Conservation (phyloP, 1,284 basidiomycete genomes). For the Bondarzewia mesenterica region DNA sequence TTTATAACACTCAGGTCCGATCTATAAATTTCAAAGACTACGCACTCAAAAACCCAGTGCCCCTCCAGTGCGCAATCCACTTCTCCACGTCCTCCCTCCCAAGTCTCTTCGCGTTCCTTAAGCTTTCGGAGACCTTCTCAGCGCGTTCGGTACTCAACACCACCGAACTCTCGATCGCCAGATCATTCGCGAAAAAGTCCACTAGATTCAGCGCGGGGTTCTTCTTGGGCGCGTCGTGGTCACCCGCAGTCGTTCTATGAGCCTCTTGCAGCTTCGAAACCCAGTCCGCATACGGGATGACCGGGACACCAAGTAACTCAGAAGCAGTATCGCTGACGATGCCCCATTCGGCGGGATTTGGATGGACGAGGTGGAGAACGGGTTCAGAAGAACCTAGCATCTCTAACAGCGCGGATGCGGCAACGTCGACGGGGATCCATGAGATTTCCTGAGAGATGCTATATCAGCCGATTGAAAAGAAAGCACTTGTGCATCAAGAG, state of each 20-base stretch:
- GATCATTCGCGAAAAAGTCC: background rate
- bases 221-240: background rate
- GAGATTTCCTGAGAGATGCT: slow-evolving; percentile 8
- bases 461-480: slow-evolving; percentile 10
- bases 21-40: too few relatives aligned
- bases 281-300: background rate
- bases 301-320: background rate
- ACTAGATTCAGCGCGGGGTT: background rate
- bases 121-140: background rate
- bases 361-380: slow-evolving; percentile 23
- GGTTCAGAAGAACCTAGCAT: slow-evolving; percentile 13
- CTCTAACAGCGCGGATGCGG: slow-evolving; percentile 17
- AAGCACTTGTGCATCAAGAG: background rate
- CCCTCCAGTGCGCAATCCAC: background rate
- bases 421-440: slow-evolving; percentile 19
- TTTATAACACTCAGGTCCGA: too few relatives aligned
- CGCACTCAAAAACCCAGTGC: background rate
- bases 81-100: background rate
- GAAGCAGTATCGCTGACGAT: background rate
- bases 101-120: background rate
- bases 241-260: background rate
- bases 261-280: background rate
- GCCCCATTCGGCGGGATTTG: slow-evolving; percentile 10
- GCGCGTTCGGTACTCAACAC: background rate
- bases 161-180: background rate